Evolutionary conservation across 306 rosid genomes (phyloP).

Genomic region (barrel medic (Medicago truncatula)): DNA sequence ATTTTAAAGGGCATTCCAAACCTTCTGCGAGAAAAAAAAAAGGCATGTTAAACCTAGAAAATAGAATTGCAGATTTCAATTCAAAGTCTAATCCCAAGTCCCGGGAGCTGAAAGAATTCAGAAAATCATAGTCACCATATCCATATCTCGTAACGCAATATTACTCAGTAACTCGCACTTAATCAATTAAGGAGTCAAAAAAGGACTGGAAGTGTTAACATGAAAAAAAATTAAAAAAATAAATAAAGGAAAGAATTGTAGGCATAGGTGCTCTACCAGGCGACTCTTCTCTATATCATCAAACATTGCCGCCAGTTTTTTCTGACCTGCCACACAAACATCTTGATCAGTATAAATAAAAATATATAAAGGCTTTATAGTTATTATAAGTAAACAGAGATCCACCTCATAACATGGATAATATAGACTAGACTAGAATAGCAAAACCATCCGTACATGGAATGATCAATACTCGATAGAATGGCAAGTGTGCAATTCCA

Average conservation of each 20-base stretch:
- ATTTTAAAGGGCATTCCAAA: neutral
- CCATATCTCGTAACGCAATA: constrained; percentile 9
- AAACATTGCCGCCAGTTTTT: constrained; percentile 43
- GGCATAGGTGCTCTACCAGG: constrained; percentile 46
- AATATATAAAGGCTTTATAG: neutral
- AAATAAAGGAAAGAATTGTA: constrained; percentile 14
- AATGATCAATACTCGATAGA: constrained; percentile 17
- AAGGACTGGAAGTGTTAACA: constrained; percentile 1
- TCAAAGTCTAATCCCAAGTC: constrained; percentile 12
- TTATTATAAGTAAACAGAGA: constrained; percentile 17
- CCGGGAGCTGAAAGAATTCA: neutral
- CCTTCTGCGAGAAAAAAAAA: neutral
- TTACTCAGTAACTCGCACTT: neutral
- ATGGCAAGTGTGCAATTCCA: neutral
- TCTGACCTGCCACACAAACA: constrained; percentile 50
- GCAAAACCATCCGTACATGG: neutral
- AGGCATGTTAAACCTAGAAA: constrained; percentile 11
- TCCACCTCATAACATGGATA: constrained; percentile 2
- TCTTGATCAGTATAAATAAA: constrained; percentile 36
- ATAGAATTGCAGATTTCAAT: constrained; percentile 18
- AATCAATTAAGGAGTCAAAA: constrained; percentile 12
- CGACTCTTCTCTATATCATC: constrained; percentile 47
- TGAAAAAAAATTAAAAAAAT: constrained; percentile 10
- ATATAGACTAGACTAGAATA: constrained; percentile 22
- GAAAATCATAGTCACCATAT: neutral